Evolutionary conservation across 2,329 filamentous ascomycete genomes (phyloP).

Genomic region (Cercospora canescens): DNA sequence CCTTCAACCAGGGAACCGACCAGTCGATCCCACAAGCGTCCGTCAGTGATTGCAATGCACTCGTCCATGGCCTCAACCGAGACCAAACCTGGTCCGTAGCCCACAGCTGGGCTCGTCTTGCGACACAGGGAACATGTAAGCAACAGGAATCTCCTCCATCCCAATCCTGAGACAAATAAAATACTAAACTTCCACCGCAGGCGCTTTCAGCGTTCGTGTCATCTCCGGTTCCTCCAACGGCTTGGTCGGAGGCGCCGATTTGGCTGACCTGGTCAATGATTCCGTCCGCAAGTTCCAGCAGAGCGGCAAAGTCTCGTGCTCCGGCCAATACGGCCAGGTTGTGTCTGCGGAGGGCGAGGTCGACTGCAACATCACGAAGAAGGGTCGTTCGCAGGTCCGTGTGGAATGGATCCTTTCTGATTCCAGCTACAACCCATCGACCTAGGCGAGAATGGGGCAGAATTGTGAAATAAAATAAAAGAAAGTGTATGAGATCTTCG

Average conservation of each 20-base stretch:
- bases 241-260: constrained; percentile 11
- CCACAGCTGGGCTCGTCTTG: constrained; percentile 9
- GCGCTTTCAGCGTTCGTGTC: constrained; percentile 11
- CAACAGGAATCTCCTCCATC: not conserved
- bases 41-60: not conserved
- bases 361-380: not conserved
- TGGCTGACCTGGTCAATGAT: constrained; percentile 5
- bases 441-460: no score
- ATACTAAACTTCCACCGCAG: not conserved
- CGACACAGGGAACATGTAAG: constrained; percentile 4
- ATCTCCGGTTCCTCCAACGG: constrained; percentile 2
- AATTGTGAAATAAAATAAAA: no score
- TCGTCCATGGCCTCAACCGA: not conserved
- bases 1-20: constrained; percentile 8
- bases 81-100: not conserved
- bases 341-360: constrained; percentile 12
- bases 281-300: not conserved
- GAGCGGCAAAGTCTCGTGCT: not conserved
- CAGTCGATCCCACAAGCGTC: not conserved
- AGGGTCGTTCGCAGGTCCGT: not conserved
- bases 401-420: constrained; percentile 9
- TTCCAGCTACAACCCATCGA: constrained; percentile 12
- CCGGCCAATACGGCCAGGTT: not conserved
- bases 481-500: no score
- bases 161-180: no score